Conservation (phyloP, 176 grass and related monocot species). For the Pontederia crassipes region DNA sequence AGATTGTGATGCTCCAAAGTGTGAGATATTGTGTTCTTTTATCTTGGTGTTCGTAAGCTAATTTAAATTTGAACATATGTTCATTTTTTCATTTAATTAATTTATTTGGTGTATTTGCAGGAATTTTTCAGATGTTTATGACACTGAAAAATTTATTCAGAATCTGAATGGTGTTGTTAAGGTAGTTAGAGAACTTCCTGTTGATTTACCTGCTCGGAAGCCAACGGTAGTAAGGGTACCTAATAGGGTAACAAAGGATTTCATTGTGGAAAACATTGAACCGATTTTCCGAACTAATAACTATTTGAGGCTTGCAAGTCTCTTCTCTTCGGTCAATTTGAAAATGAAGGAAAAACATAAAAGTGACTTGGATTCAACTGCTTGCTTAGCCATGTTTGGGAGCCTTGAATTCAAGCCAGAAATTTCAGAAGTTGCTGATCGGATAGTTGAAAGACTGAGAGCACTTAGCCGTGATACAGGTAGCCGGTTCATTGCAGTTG, state of each 20-base stretch:
- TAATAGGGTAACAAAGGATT: constrained; percentile 16
- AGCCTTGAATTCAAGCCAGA: constrained; percentile 12
- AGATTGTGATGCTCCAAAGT: too few species aligned
- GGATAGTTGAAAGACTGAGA: constrained; percentile 5
- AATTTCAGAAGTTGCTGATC: constrained; percentile 13
- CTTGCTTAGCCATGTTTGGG: constrained; percentile 24
- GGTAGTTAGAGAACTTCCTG: constrained; percentile 14
- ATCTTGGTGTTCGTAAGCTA: neutral
- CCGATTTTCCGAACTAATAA: constrained; percentile 18
- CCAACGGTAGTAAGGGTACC: constrained; percentile 17
- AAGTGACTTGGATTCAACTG: constrained; percentile 11
- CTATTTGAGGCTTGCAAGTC: constrained; percentile 20
- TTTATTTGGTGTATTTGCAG: constrained; percentile 1
- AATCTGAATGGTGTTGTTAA: constrained; percentile 14
- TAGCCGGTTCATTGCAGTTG: constrained; percentile 11
- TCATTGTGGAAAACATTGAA: constrained; percentile 14
- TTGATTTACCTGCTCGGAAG: neutral
- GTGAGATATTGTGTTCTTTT: neutral
- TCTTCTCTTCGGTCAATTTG: constrained; percentile 11
- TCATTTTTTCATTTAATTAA: neutral
- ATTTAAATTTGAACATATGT: neutral
- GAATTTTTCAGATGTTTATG: constrained; percentile 24
- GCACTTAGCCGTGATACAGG: neutral
- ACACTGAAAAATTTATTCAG: constrained; percentile 16
- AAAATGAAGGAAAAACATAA: constrained; percentile 7